phyloP scores from a whole-genome alignment of 2,329 filamentous ascomycete species.

The Aspergillus luchuensis region DNA sequence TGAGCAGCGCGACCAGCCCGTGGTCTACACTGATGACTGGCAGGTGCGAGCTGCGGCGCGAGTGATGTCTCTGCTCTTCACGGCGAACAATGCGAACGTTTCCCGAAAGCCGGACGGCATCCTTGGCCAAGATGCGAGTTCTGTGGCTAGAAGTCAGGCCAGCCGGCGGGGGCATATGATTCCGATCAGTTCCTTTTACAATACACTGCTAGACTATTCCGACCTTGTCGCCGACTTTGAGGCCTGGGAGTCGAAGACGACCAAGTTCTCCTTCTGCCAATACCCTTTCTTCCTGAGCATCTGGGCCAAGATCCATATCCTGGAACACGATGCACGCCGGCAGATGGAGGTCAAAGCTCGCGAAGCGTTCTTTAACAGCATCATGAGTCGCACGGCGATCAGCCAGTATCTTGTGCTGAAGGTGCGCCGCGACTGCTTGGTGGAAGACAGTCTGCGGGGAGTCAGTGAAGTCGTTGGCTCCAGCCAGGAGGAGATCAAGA shows the following conservation, averaged over 20 bases:
- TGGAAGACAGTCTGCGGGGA: conserved; percentile 81
- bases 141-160: conserved; percentile 46
- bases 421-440: conserved; percentile 79
- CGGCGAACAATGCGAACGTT: conserved; percentile 68
- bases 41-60: conserved; percentile 79
- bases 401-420: conserved; percentile 77
- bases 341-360: conserved; percentile 89
- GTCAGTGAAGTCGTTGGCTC: conserved; percentile 84
- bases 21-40: conserved; percentile 81
- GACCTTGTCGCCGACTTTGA: conserved; percentile 86
- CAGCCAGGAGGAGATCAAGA: conserved; percentile 83
- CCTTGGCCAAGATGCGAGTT: conserved; percentile 33
- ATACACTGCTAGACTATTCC: conserved; percentile 80
- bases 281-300: conserved; percentile 91
- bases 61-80: conserved; percentile 78
- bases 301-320: conserved; percentile 85
- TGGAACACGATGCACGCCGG: conserved; percentile 82
- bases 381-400: conserved; percentile 71
- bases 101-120: conserved; percentile 42
- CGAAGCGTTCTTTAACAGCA: conserved; percentile 88
- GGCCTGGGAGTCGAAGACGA: conserved; percentile 74
- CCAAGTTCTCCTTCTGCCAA: conserved; percentile 84
- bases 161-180: conserved; percentile 66
- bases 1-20: conserved; percentile 52
- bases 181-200: conserved; percentile 84